Percentiles rank a stretch among this genome's conserved stretches.
phyloP scores from a whole-genome alignment of 805 yeast species.

The Naumovozyma castellii region DNA sequence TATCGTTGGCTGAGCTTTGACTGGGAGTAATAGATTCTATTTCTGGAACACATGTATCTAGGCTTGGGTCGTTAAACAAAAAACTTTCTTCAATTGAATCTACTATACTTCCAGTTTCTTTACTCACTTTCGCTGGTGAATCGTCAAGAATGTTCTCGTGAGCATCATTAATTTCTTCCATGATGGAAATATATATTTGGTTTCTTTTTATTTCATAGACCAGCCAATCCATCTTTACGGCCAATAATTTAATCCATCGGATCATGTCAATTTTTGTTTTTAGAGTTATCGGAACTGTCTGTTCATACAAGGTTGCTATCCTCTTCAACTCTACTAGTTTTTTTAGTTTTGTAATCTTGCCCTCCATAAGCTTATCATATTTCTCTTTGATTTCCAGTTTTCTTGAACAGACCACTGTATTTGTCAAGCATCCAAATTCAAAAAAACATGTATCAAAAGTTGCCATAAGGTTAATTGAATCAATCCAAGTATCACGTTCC shows the following conservation, averaged over 20 bases:
- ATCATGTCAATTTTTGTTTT: conserved; percentile 43
- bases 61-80: conserved; percentile 14
- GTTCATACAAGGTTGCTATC: conserved; percentile 32
- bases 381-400: conserved; percentile 26
- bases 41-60: conserved; percentile 8
- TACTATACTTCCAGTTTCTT: conserved; percentile 2
- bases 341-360: conserved; percentile 28
- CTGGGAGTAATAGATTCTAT: background rate
- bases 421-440: conserved; percentile 20
- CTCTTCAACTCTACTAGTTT: conserved; percentile 33
- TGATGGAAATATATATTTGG: conserved; percentile 32
- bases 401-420: conserved; percentile 23
- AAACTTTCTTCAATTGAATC: conserved; percentile 15
- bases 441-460: conserved; percentile 18
- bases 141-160: background rate
- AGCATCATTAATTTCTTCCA: conserved; percentile 3
- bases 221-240: conserved; percentile 47
- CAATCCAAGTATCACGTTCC: conserved; percentile 53
- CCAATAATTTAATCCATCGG: conserved; percentile 37
- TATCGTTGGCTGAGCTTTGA: background rate
- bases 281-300: conserved; percentile 45
- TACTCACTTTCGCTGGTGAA: background rate
- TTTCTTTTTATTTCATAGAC: conserved; percentile 45
- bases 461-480: conserved; percentile 29
- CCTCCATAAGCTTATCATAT: conserved; percentile 28